Conservation (phyloP, 768 basidiomycete genomes). For the Epithele typhae region DNA sequence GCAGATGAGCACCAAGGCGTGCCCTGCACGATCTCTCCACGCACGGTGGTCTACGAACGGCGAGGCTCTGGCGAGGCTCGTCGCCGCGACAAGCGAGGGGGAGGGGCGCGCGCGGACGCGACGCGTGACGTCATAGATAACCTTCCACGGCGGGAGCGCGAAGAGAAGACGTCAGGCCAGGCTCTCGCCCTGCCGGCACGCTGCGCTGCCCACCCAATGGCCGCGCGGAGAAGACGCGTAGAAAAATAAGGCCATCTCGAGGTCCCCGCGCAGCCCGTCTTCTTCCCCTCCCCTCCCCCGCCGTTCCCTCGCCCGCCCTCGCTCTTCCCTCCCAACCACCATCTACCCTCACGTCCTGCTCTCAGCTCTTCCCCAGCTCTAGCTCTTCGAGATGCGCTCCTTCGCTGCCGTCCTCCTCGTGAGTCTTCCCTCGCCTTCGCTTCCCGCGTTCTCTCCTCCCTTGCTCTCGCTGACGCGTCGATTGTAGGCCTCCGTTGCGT, state of each 20-base stretch:
- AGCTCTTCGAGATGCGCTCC: constrained; percentile 19
- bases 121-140: too few relatives aligned
- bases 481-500: constrained; percentile 12
- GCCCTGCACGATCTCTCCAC: too few relatives aligned
- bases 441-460: not conserved
- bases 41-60: too few relatives aligned
- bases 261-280: not conserved
- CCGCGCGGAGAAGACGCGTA: too few relatives aligned
- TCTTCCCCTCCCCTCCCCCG: not conserved
- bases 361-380: constrained; percentile 4
- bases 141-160: too few relatives aligned
- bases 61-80: too few relatives aligned
- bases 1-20: too few relatives aligned
- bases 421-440: constrained; percentile 5
- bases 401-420: constrained; percentile 18
- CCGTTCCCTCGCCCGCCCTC: not conserved
- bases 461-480: not conserved
- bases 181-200: too few relatives aligned
- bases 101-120: too few relatives aligned
- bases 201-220: too few relatives aligned
- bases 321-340: constrained; percentile 14
- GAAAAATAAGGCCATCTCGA: not conserved
- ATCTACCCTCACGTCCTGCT: constrained; percentile 10
- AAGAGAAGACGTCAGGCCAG: too few relatives aligned
- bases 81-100: too few relatives aligned